These are phyloP conservation scores for Adenanthera pavonina DNA, from an alignment of 306 rosid genomes.

Conservation along the genomic window DNA sequence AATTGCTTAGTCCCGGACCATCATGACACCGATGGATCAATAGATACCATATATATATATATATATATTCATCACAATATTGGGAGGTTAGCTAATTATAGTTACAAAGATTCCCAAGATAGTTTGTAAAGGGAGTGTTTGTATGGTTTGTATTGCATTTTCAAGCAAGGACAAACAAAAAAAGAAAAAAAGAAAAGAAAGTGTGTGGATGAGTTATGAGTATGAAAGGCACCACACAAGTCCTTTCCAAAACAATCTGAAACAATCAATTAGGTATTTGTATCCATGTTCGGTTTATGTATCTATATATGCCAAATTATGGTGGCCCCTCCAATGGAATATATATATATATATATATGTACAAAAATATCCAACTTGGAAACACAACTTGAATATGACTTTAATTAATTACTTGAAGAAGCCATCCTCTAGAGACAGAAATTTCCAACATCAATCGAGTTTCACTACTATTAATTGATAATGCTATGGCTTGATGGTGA, in stretches of 20 bases:
- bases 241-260: constrained; percentile 18
- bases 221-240: constrained; percentile 6
- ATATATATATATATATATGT: neutral
- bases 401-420: no score
- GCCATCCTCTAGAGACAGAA: no score
- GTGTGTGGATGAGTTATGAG: neutral
- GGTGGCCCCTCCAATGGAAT: constrained; percentile 7
- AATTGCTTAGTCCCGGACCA: neutral
- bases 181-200: no score
- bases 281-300: constrained; percentile 11
- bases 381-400: neutral
- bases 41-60: no score
- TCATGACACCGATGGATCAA: no score
- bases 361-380: neutral
- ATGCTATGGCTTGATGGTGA: no score
- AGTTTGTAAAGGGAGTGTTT: neutral
- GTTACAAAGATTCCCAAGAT: no score
- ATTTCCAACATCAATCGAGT: no score
- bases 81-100: no score
- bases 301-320: neutral
- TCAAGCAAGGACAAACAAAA: neutral
- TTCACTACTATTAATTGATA: no score
- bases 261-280: constrained; percentile 22
- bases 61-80: no score
- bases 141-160: neutral